phyloP scores from a whole-genome alignment of 345 rosid genomes.

The Draba incana region DNA sequence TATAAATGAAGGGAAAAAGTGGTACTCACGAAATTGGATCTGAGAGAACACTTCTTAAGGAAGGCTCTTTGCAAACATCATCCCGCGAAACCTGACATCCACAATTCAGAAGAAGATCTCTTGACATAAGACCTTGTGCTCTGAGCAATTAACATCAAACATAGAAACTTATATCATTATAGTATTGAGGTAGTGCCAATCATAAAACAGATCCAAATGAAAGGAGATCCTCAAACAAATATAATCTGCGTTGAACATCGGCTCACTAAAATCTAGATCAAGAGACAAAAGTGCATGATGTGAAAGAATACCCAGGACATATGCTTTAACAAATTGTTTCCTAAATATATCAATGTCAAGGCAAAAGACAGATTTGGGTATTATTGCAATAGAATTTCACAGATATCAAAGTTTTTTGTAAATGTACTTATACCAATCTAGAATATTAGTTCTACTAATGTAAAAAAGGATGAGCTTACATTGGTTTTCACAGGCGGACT shows the following conservation, averaged over 20 bases:
- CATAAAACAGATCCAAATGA: constrained; percentile 16
- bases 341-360: neutral
- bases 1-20: constrained; percentile 14
- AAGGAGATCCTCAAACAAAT: constrained; percentile 12
- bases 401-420: constrained; percentile 12
- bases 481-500: constrained; percentile 58
- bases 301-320: neutral
- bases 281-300: constrained; percentile 14
- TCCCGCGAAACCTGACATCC: constrained; percentile 64
- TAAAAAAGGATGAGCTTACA: constrained; percentile 54
- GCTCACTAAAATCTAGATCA: neutral
- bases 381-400: constrained; percentile 20
- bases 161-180: constrained; percentile 24
- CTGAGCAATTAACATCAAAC: constrained; percentile 40
- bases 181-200: constrained; percentile 22
- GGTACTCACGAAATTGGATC: constrained; percentile 93
- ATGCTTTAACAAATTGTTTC: neutral
- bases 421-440: constrained; percentile 15
- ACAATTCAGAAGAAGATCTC: constrained; percentile 46
- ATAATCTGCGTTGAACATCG: neutral
- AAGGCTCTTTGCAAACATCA: constrained; percentile 72
- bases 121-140: constrained; percentile 39
- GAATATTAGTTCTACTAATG: neutral
- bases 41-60: constrained; percentile 94
- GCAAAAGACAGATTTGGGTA: constrained; percentile 6